Evolutionary conservation across 2,329 filamentous ascomycete species (phyloP).

Genomic region (Aspergillus phoenicis): DNA sequence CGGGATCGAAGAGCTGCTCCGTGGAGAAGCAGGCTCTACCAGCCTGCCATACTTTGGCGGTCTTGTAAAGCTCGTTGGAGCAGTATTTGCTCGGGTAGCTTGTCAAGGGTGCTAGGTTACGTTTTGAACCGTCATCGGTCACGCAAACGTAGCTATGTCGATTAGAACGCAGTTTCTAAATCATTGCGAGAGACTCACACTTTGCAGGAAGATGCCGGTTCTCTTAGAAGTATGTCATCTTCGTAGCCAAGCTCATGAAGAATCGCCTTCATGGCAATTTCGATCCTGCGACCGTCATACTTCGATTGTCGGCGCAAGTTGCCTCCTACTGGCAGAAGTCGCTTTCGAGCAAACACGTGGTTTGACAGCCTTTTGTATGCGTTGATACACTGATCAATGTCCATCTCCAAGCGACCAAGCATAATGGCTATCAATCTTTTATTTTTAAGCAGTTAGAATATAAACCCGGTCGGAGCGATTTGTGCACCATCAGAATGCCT

Average conservation of each 20-base stretch:
- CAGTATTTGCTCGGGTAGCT: constrained; percentile 35
- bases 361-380: constrained; percentile 45
- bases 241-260: constrained; percentile 25
- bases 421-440: constrained; percentile 52
- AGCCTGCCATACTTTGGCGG: constrained; percentile 46
- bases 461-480: not conserved
- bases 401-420: constrained; percentile 51
- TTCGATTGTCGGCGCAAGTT: constrained; percentile 23
- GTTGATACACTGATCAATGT: constrained; percentile 46
- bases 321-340: constrained; percentile 21
- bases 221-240: constrained; percentile 31
- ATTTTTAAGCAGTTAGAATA: not conserved
- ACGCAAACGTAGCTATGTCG: constrained; percentile 30
- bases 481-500: constrained; percentile 7
- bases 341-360: constrained; percentile 39
- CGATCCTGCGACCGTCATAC: constrained; percentile 39
- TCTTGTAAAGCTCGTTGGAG: constrained; percentile 27
- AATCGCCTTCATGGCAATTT: constrained; percentile 29
- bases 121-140: constrained; percentile 34
- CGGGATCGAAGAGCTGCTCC: constrained; percentile 44
- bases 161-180: not conserved
- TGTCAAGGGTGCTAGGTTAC: constrained; percentile 34
- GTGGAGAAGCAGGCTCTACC: constrained; percentile 49
- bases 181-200: constrained; percentile 19
- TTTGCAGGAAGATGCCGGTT: constrained; percentile 30